Evolutionary conservation across 805 yeast species (phyloP).

Genomic region (Myxozyma monticola): DNA sequence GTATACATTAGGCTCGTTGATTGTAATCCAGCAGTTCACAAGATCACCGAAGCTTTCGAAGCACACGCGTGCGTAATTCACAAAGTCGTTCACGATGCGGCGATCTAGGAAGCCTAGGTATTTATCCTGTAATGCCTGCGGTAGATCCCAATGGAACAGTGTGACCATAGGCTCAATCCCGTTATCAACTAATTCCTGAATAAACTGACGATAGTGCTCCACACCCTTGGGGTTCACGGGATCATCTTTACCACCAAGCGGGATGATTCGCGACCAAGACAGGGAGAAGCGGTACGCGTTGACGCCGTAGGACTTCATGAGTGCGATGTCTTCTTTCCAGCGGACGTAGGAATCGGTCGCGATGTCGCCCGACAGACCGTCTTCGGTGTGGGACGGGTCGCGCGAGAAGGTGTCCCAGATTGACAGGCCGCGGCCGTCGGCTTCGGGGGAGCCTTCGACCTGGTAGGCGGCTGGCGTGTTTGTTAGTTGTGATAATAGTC

Average conservation of each 20-base stretch:
- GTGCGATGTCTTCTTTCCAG: slow-evolving; percentile 40
- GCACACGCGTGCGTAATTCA: slow-evolving; percentile 39
- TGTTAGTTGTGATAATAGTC: background rate
- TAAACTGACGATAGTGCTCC: slow-evolving; percentile 38
- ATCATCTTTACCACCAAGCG: slow-evolving; percentile 34
- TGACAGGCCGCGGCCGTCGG: slow-evolving; percentile 41
- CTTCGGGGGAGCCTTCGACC: slow-evolving; percentile 43
- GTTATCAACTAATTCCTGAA: slow-evolving; percentile 36
- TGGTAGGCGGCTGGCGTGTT: slow-evolving; percentile 29
- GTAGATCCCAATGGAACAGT: slow-evolving; percentile 42
- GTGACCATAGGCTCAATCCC: slow-evolving; percentile 40
- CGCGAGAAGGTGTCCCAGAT: slow-evolving; percentile 37
- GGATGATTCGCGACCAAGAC: slow-evolving; percentile 43
- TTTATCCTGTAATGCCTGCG: slow-evolving; percentile 34
- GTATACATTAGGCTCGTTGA: slow-evolving; percentile 40
- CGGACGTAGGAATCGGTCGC: slow-evolving; percentile 41
- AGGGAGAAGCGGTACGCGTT: slow-evolving; percentile 40
- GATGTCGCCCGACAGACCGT: slow-evolving; percentile 32
- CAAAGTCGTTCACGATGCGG: slow-evolving; percentile 40
- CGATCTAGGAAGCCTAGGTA: slow-evolving; percentile 38
- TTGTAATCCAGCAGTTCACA: slow-evolving; percentile 40
- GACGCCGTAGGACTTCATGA: slow-evolving; percentile 41
- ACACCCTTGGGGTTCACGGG: slow-evolving; percentile 35
- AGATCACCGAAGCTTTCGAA: slow-evolving; percentile 39
- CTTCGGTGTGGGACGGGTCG: slow-evolving; percentile 25